Conservation (phyloP, 495 filamentous ascomycete genomes). For the Cercophora samala region DNA sequence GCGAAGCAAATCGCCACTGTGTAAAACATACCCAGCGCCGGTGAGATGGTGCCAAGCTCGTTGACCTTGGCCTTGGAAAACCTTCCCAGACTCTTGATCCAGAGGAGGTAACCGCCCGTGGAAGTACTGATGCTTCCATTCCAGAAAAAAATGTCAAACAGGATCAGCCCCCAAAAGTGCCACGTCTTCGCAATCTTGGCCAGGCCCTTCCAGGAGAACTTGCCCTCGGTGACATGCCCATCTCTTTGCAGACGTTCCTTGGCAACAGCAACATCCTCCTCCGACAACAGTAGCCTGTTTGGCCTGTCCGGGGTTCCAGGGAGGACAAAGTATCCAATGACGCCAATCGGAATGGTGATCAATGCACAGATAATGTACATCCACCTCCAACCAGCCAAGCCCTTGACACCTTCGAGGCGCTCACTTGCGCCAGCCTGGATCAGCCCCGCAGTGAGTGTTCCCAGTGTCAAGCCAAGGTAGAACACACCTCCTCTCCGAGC, state of each 20-base stretch:
- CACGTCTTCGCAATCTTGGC: constrained; percentile 31
- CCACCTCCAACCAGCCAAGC: constrained; percentile 51
- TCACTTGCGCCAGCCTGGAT: constrained; percentile 48
- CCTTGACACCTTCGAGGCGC: constrained; percentile 45
- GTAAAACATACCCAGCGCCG: constrained; percentile 46
- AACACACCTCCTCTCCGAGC: constrained; percentile 48
- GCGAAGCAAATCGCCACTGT: constrained; percentile 45
- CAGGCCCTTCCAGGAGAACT: constrained; percentile 31
- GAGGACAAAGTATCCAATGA: constrained; percentile 43
- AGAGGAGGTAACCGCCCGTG: constrained; percentile 40
- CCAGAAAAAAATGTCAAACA: constrained; percentile 51
- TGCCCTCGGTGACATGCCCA: constrained; percentile 31
- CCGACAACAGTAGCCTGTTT: constrained; percentile 40
- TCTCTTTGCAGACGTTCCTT: constrained; percentile 35
- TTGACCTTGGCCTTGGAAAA: constrained; percentile 31
- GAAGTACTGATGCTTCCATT: constrained; percentile 40
- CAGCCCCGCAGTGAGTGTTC: constrained; percentile 48
- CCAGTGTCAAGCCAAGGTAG: constrained; percentile 48
- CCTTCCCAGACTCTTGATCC: constrained; percentile 36
- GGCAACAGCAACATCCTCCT: constrained; percentile 39
- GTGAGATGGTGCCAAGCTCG: constrained; percentile 34
- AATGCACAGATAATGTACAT: constrained; percentile 53
- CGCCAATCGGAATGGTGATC: constrained; percentile 49
- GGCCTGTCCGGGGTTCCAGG: constrained; percentile 46
- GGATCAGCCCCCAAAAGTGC: constrained; percentile 40